A percentile compares a stretch with the other conserved stretches of the same genome.
These are phyloP conservation scores for Puccinia coronata DNA, from an alignment of 1,284 basidiomycete genomes.

Conservation along the genomic window DNA sequence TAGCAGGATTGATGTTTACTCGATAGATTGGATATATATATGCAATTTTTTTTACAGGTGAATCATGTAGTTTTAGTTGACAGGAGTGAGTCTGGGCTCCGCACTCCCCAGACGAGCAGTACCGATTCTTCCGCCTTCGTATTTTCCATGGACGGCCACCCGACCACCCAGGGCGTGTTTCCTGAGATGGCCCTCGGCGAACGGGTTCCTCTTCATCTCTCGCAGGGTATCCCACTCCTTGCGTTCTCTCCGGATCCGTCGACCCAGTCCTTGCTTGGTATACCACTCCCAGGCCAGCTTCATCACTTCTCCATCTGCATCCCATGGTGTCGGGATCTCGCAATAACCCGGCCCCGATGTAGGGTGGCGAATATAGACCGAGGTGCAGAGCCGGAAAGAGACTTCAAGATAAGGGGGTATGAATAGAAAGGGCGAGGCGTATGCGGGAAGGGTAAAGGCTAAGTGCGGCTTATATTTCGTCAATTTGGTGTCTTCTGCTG, in stretches of 20 bases:
- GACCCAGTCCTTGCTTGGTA: constrained; percentile 64
- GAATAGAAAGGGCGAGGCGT: constrained; percentile 88
- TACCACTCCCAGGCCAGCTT: constrained; percentile 89
- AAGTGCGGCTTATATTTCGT: constrained; percentile 51
- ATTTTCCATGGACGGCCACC: constrained; percentile 45
- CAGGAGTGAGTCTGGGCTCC: constrained; percentile 33
- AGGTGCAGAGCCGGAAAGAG: constrained; percentile 86
- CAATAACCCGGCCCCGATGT: constrained; percentile 88
- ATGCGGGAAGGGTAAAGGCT: constrained; percentile 78
- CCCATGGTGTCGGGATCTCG: constrained; percentile 89
- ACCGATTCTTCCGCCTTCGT: constrained; percentile 44
- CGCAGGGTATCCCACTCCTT: constrained; percentile 70
- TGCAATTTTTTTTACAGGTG: constrained; percentile 1
- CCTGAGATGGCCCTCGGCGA: constrained; percentile 45
- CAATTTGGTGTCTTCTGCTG: constrained; percentile 50
- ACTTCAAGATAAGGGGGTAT: constrained; percentile 92
- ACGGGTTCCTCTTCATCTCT: constrained; percentile 62
- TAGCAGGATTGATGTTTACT: too few relatives aligned
- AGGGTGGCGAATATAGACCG: constrained; percentile 90
- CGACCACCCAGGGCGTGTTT: constrained; percentile 43
- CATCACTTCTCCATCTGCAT: constrained; percentile 85
- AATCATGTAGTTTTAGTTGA: constrained; percentile 6
- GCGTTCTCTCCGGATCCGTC: constrained; percentile 69
- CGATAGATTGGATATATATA: neutral
- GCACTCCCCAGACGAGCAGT: constrained; percentile 38